Evolutionary conservation across 352 stramenopile species (phyloP), one percentile per base, ranked within the genome.

Genomic region (Pythium insidiosum): DNA sequence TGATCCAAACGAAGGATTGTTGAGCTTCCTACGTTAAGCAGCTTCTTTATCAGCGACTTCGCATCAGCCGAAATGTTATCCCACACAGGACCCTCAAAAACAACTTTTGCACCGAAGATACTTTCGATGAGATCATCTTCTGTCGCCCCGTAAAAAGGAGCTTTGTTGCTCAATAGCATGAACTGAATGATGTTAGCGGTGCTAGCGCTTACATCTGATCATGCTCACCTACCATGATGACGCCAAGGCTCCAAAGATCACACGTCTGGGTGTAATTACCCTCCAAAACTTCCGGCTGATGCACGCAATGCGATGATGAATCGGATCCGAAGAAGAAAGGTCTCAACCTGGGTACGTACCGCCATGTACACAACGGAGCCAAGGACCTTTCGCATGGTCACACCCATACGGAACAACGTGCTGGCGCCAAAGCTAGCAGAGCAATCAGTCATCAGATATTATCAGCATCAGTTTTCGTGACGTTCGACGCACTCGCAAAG

Each of bases 351-450:
- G 12, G 4, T 19, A 65, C 73, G 16, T 61, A 90, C 77, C 44
- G 78, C 78, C 78, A 88, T 91, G 59, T 91, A 91, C 1, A 88
- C 72, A 3, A 91, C 72, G 1, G 78, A 88, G 24, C 78, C 78
- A 19, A 91, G 59, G 5, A 91, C 60, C 38, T 84, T 84, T 22
- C 70, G 71, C 78, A 91, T 88, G n/a, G 70, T 68, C 22, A 82
- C 72, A 5, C 74, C 74, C 56, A 79, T 72, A 23, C 73, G 74
- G 43, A 88, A 91, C 7, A 88, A 55, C 26, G 78, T 91, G 28
- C 73, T 88, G 1, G 78, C 75, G 3, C 78, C 78, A 52, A 91
- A 91, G 24, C 78, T 90, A 20, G 13, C 21, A 30, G 15, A 15
- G 34, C 2, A 42, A 18, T 11, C 10, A 43, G 3, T 22, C 6